phyloP scores from a whole-genome alignment of 2,329 filamentous ascomycete species.

The Cladobotryum mycophilum region DNA sequence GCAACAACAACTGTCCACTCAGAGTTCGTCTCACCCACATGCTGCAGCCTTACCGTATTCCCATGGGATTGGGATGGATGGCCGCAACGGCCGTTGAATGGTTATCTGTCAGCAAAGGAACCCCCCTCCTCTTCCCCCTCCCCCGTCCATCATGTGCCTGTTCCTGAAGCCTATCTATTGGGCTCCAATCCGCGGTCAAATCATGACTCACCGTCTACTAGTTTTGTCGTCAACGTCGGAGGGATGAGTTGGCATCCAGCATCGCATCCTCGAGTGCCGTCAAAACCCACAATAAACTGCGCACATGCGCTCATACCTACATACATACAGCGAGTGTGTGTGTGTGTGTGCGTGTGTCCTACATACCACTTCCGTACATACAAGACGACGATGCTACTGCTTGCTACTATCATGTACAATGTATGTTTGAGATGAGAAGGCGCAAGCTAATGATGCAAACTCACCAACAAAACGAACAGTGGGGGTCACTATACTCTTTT shows the following conservation, averaged over 20 bases:
- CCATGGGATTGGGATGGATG: conserved; percentile 3
- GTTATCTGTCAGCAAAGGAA: background rate
- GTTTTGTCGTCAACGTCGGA: background rate
- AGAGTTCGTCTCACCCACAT: conserved; percentile 3
- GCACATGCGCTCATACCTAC: background rate
- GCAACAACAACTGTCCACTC: background rate
- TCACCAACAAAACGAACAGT: no score
- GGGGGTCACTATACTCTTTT: no score
- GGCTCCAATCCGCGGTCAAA: background rate
- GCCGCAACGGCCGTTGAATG: background rate
- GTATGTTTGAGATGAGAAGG: no score
- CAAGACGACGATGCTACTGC: no score
- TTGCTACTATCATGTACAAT: no score
- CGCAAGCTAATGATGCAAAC: no score
- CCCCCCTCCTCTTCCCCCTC: no score
- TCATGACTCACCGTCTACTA: conserved; percentile 7
- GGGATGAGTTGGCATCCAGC: conserved; percentile 4
- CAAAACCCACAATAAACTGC: no score
- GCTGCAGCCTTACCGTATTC: conserved; percentile 10
- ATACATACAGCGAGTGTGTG: background rate
- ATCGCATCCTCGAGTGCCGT: no score
- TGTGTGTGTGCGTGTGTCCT: background rate
- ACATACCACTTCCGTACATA: no score
- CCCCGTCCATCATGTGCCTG: background rate
- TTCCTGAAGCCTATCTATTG: background rate